These are phyloP conservation scores for Podaxis pistillaris DNA, from an alignment of 768 basidiomycete species.

Conservation along the genomic window DNA sequence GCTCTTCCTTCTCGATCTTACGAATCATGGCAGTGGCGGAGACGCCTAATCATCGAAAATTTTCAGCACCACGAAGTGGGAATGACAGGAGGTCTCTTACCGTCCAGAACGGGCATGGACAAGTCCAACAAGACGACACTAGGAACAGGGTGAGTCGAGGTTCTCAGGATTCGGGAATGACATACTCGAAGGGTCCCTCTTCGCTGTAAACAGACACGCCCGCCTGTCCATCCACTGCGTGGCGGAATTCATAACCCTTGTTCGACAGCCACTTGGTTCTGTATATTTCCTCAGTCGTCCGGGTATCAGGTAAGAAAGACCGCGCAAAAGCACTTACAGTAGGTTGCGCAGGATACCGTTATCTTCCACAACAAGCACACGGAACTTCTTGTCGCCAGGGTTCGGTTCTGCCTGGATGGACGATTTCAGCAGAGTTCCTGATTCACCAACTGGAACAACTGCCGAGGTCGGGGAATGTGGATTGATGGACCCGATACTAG, in stretches of 20 bases:
- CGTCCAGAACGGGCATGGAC: conserved; percentile 94
- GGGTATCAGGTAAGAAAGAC: neutral
- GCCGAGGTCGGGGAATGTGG: conserved; percentile 25
- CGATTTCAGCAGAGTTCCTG: conserved; percentile 69
- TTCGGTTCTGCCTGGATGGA: conserved; percentile 50
- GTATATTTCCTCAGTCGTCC: conserved; percentile 7
- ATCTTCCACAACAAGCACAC: conserved; percentile 87
- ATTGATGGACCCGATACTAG: conserved; percentile 21
- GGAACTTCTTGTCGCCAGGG: conserved; percentile 41
- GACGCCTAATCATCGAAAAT: conserved; percentile 47
- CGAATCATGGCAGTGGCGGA: conserved; percentile 85
- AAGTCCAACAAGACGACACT: conserved; percentile 87
- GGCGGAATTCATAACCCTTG: conserved; percentile 73
- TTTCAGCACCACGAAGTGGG: neutral
- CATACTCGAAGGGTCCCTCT: conserved; percentile 86
- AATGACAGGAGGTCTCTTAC: conserved; percentile 31
- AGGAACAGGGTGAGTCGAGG: conserved; percentile 12
- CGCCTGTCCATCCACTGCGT: conserved; percentile 82
- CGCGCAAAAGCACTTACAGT: conserved; percentile 49
- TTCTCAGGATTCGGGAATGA: conserved; percentile 14
- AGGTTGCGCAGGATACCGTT: conserved; percentile 82
- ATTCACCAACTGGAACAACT: conserved; percentile 53
- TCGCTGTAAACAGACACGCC: conserved; percentile 74
- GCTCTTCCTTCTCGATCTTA: conserved; percentile 55
- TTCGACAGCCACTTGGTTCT: conserved; percentile 66